Evolutionary conservation across 352 stramenopile genomes (phyloP), one percentile per base, ranked within the genome.

Genomic region (Phytophthora pseudosyringae): DNA sequence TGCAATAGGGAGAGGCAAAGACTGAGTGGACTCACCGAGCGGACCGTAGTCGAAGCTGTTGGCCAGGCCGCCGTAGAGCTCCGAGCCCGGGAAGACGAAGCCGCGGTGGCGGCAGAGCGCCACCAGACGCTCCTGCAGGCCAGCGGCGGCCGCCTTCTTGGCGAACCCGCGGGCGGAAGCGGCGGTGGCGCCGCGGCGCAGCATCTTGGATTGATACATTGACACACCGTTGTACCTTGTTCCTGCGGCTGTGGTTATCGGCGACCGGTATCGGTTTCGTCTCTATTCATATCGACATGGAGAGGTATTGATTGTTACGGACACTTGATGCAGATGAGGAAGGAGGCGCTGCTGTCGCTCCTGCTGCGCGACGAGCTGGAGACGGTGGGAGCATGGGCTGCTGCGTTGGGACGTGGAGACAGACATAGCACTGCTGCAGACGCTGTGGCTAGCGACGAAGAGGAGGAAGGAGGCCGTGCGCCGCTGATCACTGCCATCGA

Each of bases 11-110:
- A 55, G 18, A n/a, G n/a, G n/a, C 8, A 41, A 18, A 13, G 4
- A 18, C 3, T 40, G 9, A 32, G 13, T 6, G n/a, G 10, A 45
- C 21, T 13, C 48, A 87, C 78, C 86, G 15, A 92, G 81, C 8
- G 96, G 97, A 25, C 97, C 97, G 67, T 99, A 99, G 84, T 99
- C 97, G 75, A 98, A 99, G 75, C 97, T 98, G 69, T 98, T 98
- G 56, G 92, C 92, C 56, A 98, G 95, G 3, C 97, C 97, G 60
- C 98, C 98, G 80, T 99, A 99, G 67, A 99, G 98, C 71, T 99
- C 93, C 12, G 87, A 97, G 12, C 91, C 95, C 0, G 91, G 93
- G 70, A 98, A 98, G 21, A 98, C 81, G 64, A 99, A 98, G 40
- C 95, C 95, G 18, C 94, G 88, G 49, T 95, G 81, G 54, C 93